Base-by-base conservation (phyloP, 2,329 filamentous ascomycete genomes). In the Cladosporium sp. region DNA sequence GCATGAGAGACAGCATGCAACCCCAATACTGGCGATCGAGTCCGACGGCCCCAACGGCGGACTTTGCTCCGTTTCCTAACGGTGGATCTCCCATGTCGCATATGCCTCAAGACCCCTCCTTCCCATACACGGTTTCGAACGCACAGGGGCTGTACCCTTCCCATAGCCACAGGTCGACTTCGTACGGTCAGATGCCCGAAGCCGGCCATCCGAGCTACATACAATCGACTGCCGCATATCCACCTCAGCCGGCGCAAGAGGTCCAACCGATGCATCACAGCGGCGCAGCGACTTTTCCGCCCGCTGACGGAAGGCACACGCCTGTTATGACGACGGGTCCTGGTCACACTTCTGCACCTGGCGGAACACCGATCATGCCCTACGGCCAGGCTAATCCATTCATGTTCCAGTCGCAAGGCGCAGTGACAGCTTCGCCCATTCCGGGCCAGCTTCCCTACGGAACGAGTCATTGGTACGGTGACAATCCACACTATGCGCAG, bases 1-100 rank as follows among this genome's bases (percentile, higher is more conserved):
- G 48, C 18, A 16, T 40, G 13, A 50, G 48, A n/a, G 48, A 50
- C 40, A 50, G 48, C 32, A 50, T 50, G 48, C 48, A 50, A 38
- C 18, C 48, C 9, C 48, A 50, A n/a, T 50, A 50, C 32, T 50
- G 41, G 41, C 48, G 48, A 19, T 43, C 48, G 4, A 50, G 48
- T 38, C 38, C 48, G 3, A 50, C 40, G 5, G 48, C 18, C 28
- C 31, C 48, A 16, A 16, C 48, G 9, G 48, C 40, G 40, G 48
- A 50, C 48, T 50, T 50, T 50, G 48, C 48, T 43, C 40, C 48
- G 40, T 50, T 50, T 13, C 48, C 48, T 3, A 43, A 10, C 13
- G 2, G 38, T 9, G 32, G 28, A 9, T 11, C 31, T 34, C 35
- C 38, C 7, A 14, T 33, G 28, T 34, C 43, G 4, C 46, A 49